Conservation (phyloP, 345 rosid genomes). For the Xanthoceras sorbifolium region DNA sequence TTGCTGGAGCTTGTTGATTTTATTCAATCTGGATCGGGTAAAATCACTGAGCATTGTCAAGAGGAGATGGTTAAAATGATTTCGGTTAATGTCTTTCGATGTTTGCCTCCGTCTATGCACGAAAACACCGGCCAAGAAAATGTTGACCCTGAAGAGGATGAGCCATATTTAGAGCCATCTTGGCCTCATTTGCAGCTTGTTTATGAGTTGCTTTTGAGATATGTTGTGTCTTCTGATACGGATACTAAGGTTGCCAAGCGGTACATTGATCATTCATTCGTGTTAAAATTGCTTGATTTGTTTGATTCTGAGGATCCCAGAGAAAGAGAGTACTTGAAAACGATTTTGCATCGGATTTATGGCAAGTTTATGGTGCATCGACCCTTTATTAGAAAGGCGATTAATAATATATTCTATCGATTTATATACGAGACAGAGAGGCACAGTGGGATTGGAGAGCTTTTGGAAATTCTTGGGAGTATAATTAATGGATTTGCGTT, state of each 20-base stretch:
- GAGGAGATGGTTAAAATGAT: constrained; percentile 85
- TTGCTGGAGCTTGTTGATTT: constrained; percentile 75
- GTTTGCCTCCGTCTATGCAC: constrained; percentile 75
- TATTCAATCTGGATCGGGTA: constrained; percentile 77
- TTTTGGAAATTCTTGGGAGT: constrained; percentile 88
- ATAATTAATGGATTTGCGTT: constrained; percentile 89
- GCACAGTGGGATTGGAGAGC: constrained; percentile 78
- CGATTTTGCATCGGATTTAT: constrained; percentile 82
- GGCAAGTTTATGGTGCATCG: constrained; percentile 95
- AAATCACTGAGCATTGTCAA: constrained; percentile 67
- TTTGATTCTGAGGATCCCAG: constrained; percentile 85
- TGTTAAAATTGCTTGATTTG: constrained; percentile 71
- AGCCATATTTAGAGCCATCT: constrained; percentile 76
- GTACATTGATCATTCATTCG: constrained; percentile 76
- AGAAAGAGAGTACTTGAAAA: constrained; percentile 84
- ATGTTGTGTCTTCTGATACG: constrained; percentile 72
- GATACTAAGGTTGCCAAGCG: constrained; percentile 82
- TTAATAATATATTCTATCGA: constrained; percentile 75
- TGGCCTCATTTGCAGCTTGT: constrained; percentile 94
- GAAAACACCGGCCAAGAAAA: constrained; percentile 80
- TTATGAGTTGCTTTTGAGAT: constrained; percentile 75
- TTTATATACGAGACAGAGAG: constrained; percentile 89
- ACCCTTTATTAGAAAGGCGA: constrained; percentile 80
- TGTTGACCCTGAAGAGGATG: constrained; percentile 83
- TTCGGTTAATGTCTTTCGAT: constrained; percentile 60